Base-by-base conservation (phyloP, 2,329 filamentous ascomycete species). In the Curvularia sp. region DNA sequence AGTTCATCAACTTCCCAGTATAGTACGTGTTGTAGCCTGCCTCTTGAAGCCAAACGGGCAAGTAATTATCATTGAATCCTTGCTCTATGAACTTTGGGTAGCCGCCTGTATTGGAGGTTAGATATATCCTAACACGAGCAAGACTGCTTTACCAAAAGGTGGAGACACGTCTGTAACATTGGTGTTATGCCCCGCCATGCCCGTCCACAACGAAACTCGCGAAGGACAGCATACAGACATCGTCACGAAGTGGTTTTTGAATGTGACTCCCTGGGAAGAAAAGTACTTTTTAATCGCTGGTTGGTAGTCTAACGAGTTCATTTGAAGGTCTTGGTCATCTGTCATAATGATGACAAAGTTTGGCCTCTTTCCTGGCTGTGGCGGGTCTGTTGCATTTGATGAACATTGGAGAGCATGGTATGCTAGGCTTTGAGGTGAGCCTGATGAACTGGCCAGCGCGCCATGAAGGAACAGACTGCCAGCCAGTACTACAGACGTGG, bases 1-100 rank as follows among this genome's bases (percentile, higher is more conserved):
- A 78, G 63, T 91, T 91, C 75, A 89, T 88, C 1, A 90, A 78
- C 69, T 91, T 91, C 22, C 87, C 89, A 0, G 84, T 85, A 65
- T 90, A 91, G 69, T 89, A 90, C 0, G 88, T 90, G 63, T 85
- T 84, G 70, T 91, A 91, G 0, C 87, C 88, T 0, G 83, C 84
- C 4, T 83, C 73, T 61, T 89, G 86, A 12, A 92, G 75, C 88
- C 88, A 91, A 0, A 90, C 68, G 0, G 88, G 88, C 0, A 91
- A 80, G 60, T 88, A 90, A 46, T 88, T 83, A 1, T 87, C 82
- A 57, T 90, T 89, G 58, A 86, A 80, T 1, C 88, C 88, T 53
- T 88, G 80, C 3, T 77, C 77, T 15, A 90, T 76, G 55, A 91
- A 88, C 67, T 90, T 90, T 1, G 85, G 84, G 64, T 87, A 91